Percentiles rank a stretch among this genome's conserved stretches.
Evolutionary conservation across 139 green algal genomes (phyloP).

Genomic region (Chlorokybus atmophyticus): DNA sequence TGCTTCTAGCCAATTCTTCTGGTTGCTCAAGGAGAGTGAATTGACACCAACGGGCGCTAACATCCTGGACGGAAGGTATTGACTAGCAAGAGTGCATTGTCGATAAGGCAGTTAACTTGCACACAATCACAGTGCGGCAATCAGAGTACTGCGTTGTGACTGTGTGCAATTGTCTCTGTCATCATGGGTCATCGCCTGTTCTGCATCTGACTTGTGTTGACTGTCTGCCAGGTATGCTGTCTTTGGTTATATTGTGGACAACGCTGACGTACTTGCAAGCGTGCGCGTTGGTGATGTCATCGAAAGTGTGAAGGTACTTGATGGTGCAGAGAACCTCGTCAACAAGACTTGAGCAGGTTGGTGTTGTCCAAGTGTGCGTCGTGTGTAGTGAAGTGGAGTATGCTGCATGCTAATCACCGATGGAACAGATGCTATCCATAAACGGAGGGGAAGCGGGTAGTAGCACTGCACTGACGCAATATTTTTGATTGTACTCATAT

Average conservation of each 20-base stretch:
- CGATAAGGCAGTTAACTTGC: background rate
- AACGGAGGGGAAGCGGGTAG: no score
- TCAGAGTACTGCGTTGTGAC: background rate
- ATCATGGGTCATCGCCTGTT: constrained; percentile 17
- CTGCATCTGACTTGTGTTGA: no score
- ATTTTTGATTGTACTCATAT: no score
- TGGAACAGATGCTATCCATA: no score
- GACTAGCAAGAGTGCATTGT: no score
- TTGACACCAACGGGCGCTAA: constrained; percentile 90
- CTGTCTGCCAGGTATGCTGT: no score
- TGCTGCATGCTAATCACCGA: no score
- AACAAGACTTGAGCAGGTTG: no score
- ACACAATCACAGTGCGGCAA: background rate
- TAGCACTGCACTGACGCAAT: no score
- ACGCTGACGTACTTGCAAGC: constrained; percentile 33
- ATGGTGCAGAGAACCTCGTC: constrained; percentile 29
- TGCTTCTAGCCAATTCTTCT: constrained; percentile 80
- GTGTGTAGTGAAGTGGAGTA: no score
- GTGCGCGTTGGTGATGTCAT: constrained; percentile 41
- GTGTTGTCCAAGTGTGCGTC: no score
- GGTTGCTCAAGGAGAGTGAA: constrained; percentile 94
- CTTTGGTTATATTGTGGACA: constrained; percentile 87
- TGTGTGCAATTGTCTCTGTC: background rate
- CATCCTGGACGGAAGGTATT: constrained; percentile 80
- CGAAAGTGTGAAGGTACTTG: constrained; percentile 29